Percentiles rank a stretch among this genome's conserved stretches.
These are phyloP conservation scores for Candida michaelii DNA, from an alignment of 805 yeast genomes.

Conservation along the genomic window DNA sequence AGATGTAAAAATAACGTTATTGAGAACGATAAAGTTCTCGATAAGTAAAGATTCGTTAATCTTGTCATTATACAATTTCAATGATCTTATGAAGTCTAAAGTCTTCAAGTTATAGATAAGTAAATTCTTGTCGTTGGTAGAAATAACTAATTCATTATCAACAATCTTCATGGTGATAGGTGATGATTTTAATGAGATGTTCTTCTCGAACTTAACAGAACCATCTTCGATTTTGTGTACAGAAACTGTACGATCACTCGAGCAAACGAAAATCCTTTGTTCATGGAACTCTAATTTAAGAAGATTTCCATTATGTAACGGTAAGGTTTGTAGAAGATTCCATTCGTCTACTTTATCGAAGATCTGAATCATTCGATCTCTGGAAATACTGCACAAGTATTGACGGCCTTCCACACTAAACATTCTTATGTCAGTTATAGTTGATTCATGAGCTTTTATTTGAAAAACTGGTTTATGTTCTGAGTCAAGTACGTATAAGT, in stretches of 20 bases:
- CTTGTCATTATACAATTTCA: constrained; percentile 42
- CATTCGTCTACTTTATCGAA: constrained; percentile 40
- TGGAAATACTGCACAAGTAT: constrained; percentile 48
- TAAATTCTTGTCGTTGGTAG: constrained; percentile 53
- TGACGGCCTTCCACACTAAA: constrained; percentile 27
- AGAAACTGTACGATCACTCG: constrained; percentile 62
- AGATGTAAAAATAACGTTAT: constrained; percentile 38
- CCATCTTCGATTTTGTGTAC: constrained; percentile 42
- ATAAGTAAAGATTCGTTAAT: constrained; percentile 43
- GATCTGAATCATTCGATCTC: constrained; percentile 65
- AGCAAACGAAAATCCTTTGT: constrained; percentile 47
- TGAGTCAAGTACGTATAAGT: constrained; percentile 26
- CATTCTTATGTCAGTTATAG: constrained; percentile 45
- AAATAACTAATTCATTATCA: constrained; percentile 44
- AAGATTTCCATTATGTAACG: constrained; percentile 56
- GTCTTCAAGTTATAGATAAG: constrained; percentile 35
- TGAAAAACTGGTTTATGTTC: constrained; percentile 13
- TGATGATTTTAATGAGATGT: constrained; percentile 50
- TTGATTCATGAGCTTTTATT: constrained; percentile 51
- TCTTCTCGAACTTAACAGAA: constrained; percentile 35
- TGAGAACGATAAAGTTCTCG: constrained; percentile 41
- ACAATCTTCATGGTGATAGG: constrained; percentile 44
- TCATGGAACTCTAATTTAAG: constrained; percentile 33
- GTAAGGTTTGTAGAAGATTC: constrained; percentile 60
- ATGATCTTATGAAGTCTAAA: constrained; percentile 33